These are phyloP conservation scores for Plasmodium reichenowi DNA, from an alignment of 169 alveolate genomes.

Conservation along the genomic window DNA sequence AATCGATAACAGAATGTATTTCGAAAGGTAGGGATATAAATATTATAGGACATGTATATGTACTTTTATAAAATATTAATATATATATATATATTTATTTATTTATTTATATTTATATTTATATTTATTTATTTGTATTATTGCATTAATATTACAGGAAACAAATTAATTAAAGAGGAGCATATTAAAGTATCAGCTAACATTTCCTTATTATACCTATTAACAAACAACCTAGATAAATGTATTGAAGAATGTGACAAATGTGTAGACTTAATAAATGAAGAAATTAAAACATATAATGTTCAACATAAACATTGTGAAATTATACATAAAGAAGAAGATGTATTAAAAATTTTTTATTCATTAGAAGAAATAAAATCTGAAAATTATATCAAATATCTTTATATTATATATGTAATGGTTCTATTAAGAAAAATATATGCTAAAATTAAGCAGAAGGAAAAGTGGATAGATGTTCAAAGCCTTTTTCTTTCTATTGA, in stretches of 20 bases:
- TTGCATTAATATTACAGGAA: not conserved
- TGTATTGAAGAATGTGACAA: slow-evolving; percentile 48
- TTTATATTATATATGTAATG: slow-evolving; percentile 48
- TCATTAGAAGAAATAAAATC: slow-evolving; percentile 52
- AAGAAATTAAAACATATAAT: slow-evolving; percentile 51
- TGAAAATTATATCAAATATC: slow-evolving; percentile 47
- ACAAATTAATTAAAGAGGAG: slow-evolving; percentile 37
- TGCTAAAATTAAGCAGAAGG: slow-evolving; percentile 33
- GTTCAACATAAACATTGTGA: slow-evolving; percentile 13
- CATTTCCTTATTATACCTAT: slow-evolving; percentile 26
- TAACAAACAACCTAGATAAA: slow-evolving; percentile 28
- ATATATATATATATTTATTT: no score
- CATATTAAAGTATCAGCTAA: slow-evolving; percentile 51
- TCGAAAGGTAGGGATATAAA: slow-evolving; percentile 8
- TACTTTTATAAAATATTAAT: no score
- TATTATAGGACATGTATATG: not conserved
- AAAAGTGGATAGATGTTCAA: slow-evolving; percentile 13
- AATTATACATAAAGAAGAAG: not conserved
- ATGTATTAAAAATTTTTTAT: slow-evolving; percentile 5
- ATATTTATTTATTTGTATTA: no score
- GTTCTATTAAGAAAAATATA: slow-evolving; percentile 41
- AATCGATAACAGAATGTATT: slow-evolving; percentile 19
- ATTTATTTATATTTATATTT: no score
- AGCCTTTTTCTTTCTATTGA: slow-evolving; percentile 16
- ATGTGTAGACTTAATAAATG: slow-evolving; percentile 37